phyloP scores from a whole-genome alignment of 2,329 filamentous ascomycete genomes.

The Sclerotinia spermophila region DNA sequence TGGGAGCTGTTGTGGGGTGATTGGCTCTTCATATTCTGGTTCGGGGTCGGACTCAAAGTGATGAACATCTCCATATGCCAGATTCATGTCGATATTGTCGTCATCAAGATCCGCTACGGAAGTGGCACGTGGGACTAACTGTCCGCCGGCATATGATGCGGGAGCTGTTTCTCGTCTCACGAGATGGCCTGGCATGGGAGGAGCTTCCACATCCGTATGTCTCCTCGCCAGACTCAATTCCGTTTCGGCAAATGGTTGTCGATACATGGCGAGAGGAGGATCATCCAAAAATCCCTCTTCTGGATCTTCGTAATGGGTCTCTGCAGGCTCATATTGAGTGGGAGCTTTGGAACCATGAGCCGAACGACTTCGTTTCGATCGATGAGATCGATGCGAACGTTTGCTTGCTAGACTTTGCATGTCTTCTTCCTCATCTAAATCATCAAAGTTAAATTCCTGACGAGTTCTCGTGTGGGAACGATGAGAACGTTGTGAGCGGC shows the following conservation, averaged over 20 bases:
- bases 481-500: constrained; percentile 22
- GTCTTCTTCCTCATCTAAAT: constrained; percentile 12
- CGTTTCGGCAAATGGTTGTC: constrained; percentile 28
- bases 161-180: constrained; percentile 14
- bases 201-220: constrained; percentile 30
- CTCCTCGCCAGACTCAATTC: constrained; percentile 17
- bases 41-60: constrained; percentile 39
- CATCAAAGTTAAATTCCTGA: constrained; percentile 6
- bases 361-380: constrained; percentile 16
- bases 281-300: constrained; percentile 10
- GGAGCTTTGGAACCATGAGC: constrained; percentile 18
- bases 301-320: constrained; percentile 23
- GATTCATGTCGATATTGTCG: constrained; percentile 74
- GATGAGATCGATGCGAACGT: constrained; percentile 21
- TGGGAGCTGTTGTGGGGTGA: constrained; percentile 44
- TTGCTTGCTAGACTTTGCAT: constrained; percentile 13
- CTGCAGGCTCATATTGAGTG: constrained; percentile 11
- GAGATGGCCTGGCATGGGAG: background rate
- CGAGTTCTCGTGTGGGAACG: constrained; percentile 9
- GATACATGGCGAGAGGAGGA: constrained; percentile 20
- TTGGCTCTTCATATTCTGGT: constrained; percentile 38
- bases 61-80: constrained; percentile 83
- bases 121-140: constrained; percentile 16
- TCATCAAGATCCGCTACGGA: constrained; percentile 29
- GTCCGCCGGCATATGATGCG: background rate